Evolutionary conservation across 2,329 filamentous ascomycete genomes (phyloP).

Genomic region (Bipolaris cookei): DNA sequence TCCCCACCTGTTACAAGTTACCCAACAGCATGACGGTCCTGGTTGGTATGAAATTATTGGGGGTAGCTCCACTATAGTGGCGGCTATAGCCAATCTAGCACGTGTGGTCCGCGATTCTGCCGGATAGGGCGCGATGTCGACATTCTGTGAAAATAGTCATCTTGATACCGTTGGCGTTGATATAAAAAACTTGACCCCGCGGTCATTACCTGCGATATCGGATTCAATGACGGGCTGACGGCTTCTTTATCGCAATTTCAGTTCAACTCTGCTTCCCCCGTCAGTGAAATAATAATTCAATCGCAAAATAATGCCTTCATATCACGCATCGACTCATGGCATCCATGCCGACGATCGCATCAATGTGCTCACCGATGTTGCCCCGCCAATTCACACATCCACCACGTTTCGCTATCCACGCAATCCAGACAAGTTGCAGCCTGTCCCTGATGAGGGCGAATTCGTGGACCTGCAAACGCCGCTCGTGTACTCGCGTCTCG

Average conservation of each 20-base stretch:
- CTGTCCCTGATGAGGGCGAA: slow-evolving; percentile 55
- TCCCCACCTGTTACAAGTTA: slow-evolving; percentile 2
- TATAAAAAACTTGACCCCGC: background rate
- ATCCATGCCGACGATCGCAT: slow-evolving; percentile 83
- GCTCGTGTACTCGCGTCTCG: slow-evolving; percentile 78
- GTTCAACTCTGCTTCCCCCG: background rate
- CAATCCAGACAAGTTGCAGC: slow-evolving; percentile 70
- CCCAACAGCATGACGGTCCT: slow-evolving; percentile 8
- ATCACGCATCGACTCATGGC: slow-evolving; percentile 70
- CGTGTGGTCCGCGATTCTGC: background rate
- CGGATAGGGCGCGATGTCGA: slow-evolving; percentile 24
- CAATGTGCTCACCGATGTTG: slow-evolving; percentile 77
- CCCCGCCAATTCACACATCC: slow-evolving; percentile 86
- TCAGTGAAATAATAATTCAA: background rate
- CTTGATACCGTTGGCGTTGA: background rate
- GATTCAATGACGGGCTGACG: no score
- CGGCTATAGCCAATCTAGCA: slow-evolving; percentile 13
- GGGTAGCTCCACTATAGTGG: slow-evolving; percentile 14
- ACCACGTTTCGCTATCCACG: slow-evolving; percentile 85
- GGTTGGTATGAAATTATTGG: background rate
- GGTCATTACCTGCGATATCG: background rate
- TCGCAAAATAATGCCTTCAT: slow-evolving; percentile 9
- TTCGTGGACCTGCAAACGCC: slow-evolving; percentile 38
- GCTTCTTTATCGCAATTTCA: no score
- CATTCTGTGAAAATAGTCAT: slow-evolving; percentile 9